Conservation (phyloP, 805 yeast species). For the Starmerella sp. region DNA sequence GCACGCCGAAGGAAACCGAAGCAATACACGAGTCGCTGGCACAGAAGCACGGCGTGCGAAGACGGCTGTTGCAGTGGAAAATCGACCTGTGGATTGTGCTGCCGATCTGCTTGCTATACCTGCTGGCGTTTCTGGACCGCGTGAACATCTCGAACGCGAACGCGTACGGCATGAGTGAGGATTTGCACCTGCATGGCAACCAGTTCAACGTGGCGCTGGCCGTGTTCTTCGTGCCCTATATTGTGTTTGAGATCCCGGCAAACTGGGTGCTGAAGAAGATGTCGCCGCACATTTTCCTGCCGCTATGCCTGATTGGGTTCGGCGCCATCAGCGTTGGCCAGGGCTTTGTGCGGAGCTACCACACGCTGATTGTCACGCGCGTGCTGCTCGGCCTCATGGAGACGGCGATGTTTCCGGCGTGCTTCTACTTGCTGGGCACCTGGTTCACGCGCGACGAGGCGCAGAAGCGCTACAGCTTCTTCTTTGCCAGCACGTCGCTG, state of each 20-base stretch:
- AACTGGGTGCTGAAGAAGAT: constrained; percentile 49
- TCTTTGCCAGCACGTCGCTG: constrained; percentile 58
- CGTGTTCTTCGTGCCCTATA: constrained; percentile 61
- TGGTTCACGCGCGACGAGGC: constrained; percentile 56
- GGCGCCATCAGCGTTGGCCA: constrained; percentile 54
- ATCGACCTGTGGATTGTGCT: constrained; percentile 62
- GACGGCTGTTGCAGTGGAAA: constrained; percentile 47
- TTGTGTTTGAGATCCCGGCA: constrained; percentile 53
- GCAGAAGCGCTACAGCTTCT: constrained; percentile 56
- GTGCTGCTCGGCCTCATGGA: constrained; percentile 58
- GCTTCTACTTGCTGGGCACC: constrained; percentile 43
- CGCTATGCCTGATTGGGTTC: constrained; percentile 48
- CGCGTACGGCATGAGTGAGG: constrained; percentile 52
- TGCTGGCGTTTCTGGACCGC: constrained; percentile 67
- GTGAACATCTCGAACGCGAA: constrained; percentile 76
- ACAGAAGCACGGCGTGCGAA: constrained; percentile 38
- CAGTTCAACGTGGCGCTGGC: constrained; percentile 57
- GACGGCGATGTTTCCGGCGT: constrained; percentile 63
- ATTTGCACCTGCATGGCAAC: constrained; percentile 43
- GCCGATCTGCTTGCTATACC: constrained; percentile 61
- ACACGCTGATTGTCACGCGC: constrained; percentile 52
- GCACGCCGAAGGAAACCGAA: background rate
- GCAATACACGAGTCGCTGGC: background rate
- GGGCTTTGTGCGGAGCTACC: constrained; percentile 52
- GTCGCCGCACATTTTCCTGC: constrained; percentile 54